Evolutionary conservation across 371 early-diverging fungal species (phyloP), one percentile per base, ranked within the genome.

Genomic region (Choanephora cucurbitarum): DNA sequence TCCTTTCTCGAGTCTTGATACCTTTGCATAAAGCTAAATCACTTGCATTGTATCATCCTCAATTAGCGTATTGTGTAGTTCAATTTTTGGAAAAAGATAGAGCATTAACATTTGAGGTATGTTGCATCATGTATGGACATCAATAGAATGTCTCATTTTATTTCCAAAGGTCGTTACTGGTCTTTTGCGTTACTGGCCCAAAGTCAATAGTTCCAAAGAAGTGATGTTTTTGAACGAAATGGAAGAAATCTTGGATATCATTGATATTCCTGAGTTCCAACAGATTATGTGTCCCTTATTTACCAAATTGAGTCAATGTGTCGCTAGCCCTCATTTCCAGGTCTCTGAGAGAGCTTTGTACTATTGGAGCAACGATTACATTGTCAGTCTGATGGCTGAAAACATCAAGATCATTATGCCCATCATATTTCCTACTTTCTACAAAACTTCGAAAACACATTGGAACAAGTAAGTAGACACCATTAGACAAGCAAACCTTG

Each of bases 51-150:
- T 97, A 96, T 69, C 95, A 94, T 63, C 95, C 95, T 21, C 97
- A 96, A 73, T 75, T 97, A 58, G 91, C 95, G 0, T 97, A 96
- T 67, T 97, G 97, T 66, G 91, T 95, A 7, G 94, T 97, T 28
- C 96, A 97, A 72, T 97, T 96, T 58, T 73, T 96, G 48, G 96
- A 97, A 69, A 97, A 97, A 69, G 97, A 97, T 64, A 90, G 91
- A 6, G 57, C 80, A 19, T 71, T 97, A 54, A 93, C 96, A 9
- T 90, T 87, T 50, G 92, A 92, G 74, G 92, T 91, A 80, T 24
- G 56, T n/a, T n/a, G n/a, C n/a, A n/a, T n/a, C n/a, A n/a, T n/a
- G n/a, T n/a, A n/a, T n/a, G n/a, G n/a, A n/a, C n/a, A n/a, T n/a
- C n/a, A n/a, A n/a, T n/a, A n/a, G n/a, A n/a, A n/a, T n/a, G n/a